These are phyloP conservation scores for Aspergillus sp. DNA, from an alignment of 2,329 filamentous ascomycete genomes.

Conservation along the genomic window DNA sequence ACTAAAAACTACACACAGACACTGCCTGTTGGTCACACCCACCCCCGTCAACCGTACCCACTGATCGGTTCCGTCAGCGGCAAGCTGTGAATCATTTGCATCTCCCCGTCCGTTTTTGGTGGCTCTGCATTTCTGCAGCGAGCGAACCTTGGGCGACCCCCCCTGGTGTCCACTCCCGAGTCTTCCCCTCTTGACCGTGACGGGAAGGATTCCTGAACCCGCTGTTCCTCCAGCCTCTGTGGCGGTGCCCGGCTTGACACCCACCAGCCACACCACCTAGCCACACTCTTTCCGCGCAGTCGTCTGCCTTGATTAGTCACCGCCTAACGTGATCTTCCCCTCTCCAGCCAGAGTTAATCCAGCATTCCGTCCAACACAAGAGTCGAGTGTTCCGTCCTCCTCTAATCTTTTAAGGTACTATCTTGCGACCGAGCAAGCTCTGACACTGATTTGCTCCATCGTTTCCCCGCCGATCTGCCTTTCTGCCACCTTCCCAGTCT, in stretches of 20 bases:
- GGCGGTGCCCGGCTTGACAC: slow-evolving; percentile 14
- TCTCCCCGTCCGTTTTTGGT: slow-evolving; percentile 6
- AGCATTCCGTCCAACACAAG: slow-evolving; percentile 19
- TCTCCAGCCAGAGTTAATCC: slow-evolving; percentile 14
- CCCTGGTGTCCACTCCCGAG: slow-evolving; percentile 3
- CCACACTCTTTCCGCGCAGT: slow-evolving; percentile 8
- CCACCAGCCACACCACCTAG: slow-evolving; percentile 18
- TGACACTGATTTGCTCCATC: slow-evolving; percentile 28
- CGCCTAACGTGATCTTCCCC: slow-evolving; percentile 24
- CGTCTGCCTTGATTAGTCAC: slow-evolving; percentile 16
- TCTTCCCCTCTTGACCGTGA: background rate
- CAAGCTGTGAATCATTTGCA: slow-evolving; percentile 22
- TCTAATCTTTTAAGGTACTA: slow-evolving; percentile 6
- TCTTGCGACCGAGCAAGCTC: slow-evolving; percentile 20
- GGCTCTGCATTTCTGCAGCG: slow-evolving; percentile 19
- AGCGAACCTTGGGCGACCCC: slow-evolving; percentile 16
- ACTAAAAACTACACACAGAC: slow-evolving; percentile 14
- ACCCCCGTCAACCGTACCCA: slow-evolving; percentile 21
- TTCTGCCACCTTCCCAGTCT: slow-evolving; percentile 30
- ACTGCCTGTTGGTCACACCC: slow-evolving; percentile 16
- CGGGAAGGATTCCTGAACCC: too few relatives aligned
- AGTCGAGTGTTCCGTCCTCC: slow-evolving; percentile 6
- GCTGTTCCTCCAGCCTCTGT: slow-evolving; percentile 15
- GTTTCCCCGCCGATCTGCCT: slow-evolving; percentile 30
- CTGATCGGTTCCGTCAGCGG: slow-evolving; percentile 24